Conservation (phyloP, 1,139 yeast species). For the Nakaseomyces sp. region DNA sequence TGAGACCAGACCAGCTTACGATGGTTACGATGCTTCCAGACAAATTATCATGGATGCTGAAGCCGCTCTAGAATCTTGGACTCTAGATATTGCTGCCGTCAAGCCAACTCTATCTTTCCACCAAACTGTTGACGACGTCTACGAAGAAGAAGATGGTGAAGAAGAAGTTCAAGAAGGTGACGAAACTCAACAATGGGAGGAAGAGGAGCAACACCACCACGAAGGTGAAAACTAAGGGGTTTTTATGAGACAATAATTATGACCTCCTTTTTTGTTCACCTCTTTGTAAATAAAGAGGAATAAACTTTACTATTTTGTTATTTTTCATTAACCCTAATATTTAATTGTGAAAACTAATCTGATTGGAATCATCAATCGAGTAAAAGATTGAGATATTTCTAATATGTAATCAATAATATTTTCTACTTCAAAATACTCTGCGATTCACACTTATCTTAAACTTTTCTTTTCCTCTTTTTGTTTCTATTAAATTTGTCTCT, state of each 20-base stretch:
- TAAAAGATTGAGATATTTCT: not conserved
- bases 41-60: conserved; percentile 82
- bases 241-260: not conserved
- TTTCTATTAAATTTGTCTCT: not conserved
- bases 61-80: conserved; percentile 76
- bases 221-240: conserved; percentile 11
- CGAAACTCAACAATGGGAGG: conserved; percentile 26
- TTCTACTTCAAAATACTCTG: not conserved
- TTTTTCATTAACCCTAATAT: conserved; percentile 2
- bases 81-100: conserved; percentile 70
- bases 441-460: not conserved
- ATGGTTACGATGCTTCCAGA: conserved; percentile 80
- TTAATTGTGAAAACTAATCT: conserved; percentile 4
- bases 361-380: not conserved
- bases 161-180: conserved; percentile 17
- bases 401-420: conserved; percentile 2
- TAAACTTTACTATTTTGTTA: not conserved
- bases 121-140: conserved; percentile 57
- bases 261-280: not conserved
- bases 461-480: not conserved
- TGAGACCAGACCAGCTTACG: conserved; percentile 82
- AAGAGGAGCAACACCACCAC: conserved; percentile 16
- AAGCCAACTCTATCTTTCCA: conserved; percentile 74
- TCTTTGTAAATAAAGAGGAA: conserved; percentile 7
- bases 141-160: conserved; percentile 49